These are phyloP conservation scores for Aegilops longissima DNA, from an alignment of 176 grass and related monocot species.

Conservation along the genomic window DNA sequence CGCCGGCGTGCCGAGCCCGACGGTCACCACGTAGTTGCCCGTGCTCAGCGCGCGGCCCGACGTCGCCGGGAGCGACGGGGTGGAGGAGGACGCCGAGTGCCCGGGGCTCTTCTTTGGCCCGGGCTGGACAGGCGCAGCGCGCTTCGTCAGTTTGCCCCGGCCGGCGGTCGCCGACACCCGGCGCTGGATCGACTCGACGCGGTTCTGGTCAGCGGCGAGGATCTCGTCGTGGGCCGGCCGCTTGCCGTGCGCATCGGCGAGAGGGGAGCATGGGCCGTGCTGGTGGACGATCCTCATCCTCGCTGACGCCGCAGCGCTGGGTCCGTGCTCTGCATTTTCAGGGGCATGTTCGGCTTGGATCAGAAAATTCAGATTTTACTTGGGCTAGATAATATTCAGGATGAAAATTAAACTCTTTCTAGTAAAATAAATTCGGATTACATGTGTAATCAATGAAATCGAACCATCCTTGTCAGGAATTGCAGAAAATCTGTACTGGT, in stretches of 20 bases:
- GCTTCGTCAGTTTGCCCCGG: not conserved
- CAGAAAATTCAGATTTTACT: not conserved
- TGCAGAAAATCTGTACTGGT: not conserved
- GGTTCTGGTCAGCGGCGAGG: constrained; percentile 63
- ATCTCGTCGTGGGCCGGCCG: constrained; percentile 42
- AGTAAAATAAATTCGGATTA: not conserved
- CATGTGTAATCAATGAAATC: not conserved
- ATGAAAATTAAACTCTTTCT: not conserved
- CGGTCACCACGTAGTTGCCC: constrained; percentile 67
- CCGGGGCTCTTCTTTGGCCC: not conserved
- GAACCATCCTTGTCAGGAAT: constrained; percentile 14
- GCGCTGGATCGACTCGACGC: constrained; percentile 55
- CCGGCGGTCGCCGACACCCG: constrained; percentile 17
- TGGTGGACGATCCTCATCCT: constrained; percentile 53
- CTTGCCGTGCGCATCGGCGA: constrained; percentile 15
- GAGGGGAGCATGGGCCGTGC: constrained; percentile 72
- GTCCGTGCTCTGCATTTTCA: constrained; percentile 35
- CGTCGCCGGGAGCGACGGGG: constrained; percentile 44
- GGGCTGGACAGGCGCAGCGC: not conserved
- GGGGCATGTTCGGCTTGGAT: constrained; percentile 1
- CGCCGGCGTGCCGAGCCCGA: constrained; percentile 67
- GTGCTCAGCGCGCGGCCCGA: constrained; percentile 31
- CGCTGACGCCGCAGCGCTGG: not conserved
- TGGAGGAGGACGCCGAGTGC: not conserved
- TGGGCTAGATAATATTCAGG: not conserved